phyloP scores from a whole-genome alignment of 225 moss, liverwort and hornwort genomes.

The Straminergon stramineum region DNA sequence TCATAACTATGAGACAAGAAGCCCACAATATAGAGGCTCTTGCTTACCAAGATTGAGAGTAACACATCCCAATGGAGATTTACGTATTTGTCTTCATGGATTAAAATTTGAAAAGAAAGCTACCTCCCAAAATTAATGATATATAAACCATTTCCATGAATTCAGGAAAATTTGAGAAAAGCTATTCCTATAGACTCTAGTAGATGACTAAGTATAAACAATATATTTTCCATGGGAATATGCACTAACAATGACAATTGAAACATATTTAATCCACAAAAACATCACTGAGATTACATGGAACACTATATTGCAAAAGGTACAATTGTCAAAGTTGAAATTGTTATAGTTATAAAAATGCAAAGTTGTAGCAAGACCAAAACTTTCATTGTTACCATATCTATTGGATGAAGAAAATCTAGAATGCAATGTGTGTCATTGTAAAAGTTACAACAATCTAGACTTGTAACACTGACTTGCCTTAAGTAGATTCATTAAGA shows the following conservation, averaged over 20 bases:
- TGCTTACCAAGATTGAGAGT: neutral
- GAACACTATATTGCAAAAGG: neutral
- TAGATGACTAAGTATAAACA: neutral
- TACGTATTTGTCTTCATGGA: accelerated
- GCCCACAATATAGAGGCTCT: neutral
- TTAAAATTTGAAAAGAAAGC: neutral
- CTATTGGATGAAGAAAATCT: neutral
- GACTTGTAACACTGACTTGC: accelerated
- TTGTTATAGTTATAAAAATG: neutral
- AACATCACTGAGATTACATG: accelerated
- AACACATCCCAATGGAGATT: neutral
- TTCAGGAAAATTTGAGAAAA: neutral
- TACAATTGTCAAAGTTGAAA: neutral
- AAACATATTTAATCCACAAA: neutral
- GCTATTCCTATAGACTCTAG: accelerated
- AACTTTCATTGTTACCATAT: accelerated
- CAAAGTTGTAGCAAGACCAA: neutral
- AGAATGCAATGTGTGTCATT: neutral
- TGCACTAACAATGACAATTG: accelerated
- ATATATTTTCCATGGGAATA: neutral
- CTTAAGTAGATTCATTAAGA: neutral
- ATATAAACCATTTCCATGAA: accelerated
- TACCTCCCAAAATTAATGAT: neutral
- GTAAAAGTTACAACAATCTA: neutral
- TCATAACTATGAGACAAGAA: accelerated